Conservation (phyloP, 257 asterid species). For the Thymus mandschuricus region DNA sequence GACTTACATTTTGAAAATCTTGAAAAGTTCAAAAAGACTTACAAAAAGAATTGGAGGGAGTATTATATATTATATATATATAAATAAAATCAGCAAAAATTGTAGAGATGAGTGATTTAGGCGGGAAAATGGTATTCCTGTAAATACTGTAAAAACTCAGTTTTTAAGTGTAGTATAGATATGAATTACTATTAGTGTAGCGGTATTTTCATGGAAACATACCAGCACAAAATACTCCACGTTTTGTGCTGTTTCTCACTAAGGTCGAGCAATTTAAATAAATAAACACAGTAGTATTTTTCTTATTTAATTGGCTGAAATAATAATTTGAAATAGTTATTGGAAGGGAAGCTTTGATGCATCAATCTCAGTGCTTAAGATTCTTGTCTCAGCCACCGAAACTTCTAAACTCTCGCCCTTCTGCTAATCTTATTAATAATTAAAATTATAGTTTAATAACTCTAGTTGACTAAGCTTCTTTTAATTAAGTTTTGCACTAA, state of each 20-base stretch:
- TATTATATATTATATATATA: no score
- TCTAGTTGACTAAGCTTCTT: constrained; percentile 12
- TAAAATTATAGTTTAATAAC: background rate
- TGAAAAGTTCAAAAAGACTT: no score
- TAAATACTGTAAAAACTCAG: no score
- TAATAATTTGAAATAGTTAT: constrained; percentile 19
- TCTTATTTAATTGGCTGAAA: background rate
- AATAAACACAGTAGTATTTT: background rate
- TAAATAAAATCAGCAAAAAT: no score
- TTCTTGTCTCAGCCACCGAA: constrained; percentile 58
- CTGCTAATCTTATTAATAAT: constrained; percentile 3
- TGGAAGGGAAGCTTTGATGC: constrained; percentile 14
- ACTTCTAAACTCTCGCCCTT: constrained; percentile 63
- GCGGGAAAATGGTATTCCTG: no score
- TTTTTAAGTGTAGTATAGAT: no score
- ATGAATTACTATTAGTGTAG: no score
- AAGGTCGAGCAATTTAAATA: constrained; percentile 30
- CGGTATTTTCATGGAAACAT: constrained; percentile 46
- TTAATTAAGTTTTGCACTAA: no score
- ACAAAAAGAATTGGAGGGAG: no score
- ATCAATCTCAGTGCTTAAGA: constrained; percentile 55
- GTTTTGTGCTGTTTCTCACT: constrained; percentile 46
- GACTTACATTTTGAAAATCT: no score
- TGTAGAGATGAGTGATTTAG: no score
- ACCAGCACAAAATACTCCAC: constrained; percentile 63